phyloP scores from a whole-genome alignment of 352 stramenopile genomes.

The Phytophthora multivora region DNA sequence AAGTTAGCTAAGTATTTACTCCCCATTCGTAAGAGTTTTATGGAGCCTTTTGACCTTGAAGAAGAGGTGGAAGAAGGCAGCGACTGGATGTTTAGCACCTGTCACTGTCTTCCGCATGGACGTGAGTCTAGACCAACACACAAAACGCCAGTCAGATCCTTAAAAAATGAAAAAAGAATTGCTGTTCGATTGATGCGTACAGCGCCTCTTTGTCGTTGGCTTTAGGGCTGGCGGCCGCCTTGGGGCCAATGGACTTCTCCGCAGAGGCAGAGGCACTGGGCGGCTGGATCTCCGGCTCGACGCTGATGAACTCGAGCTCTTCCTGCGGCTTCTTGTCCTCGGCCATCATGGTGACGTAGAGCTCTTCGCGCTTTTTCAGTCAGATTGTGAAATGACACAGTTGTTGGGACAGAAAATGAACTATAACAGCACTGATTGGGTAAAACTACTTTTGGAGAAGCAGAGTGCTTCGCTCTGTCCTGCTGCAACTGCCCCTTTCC shows the following conservation, averaged over 20 bases:
- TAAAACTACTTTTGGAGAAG: slow-evolving; percentile 30
- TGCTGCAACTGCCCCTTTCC: slow-evolving; percentile 3
- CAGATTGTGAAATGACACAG: slow-evolving; percentile 9
- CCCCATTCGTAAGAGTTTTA: background rate
- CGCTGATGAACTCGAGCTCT: slow-evolving; percentile 82
- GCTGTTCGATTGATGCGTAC: slow-evolving; percentile 38
- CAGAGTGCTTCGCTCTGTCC: background rate
- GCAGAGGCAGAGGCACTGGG: slow-evolving; percentile 10
- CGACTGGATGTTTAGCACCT: slow-evolving; percentile 92
- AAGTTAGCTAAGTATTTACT: background rate
- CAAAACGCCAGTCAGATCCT: slow-evolving; percentile 13
- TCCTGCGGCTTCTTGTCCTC: slow-evolving; percentile 70
- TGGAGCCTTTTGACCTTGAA: slow-evolving; percentile 89
- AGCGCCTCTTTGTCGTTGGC: slow-evolving; percentile 58
- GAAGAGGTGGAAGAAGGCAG: slow-evolving; percentile 96
- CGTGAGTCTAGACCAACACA: slow-evolving; percentile 46
- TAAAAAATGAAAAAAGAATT: background rate
- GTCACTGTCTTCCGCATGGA: slow-evolving; percentile 75
- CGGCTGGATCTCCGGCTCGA: slow-evolving; percentile 42
- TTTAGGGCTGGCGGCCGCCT: slow-evolving; percentile 26
- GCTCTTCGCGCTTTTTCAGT: background rate
- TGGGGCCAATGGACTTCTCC: slow-evolving; percentile 21
- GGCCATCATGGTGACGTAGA: slow-evolving; percentile 47
- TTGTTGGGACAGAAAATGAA: slow-evolving; percentile 14
- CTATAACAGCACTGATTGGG: slow-evolving; percentile 20